Evolutionary conservation across 2,329 filamentous ascomycete genomes (phyloP), one percentile per base, ranked within the genome.

Genomic region (Sclerotinia minor): DNA sequence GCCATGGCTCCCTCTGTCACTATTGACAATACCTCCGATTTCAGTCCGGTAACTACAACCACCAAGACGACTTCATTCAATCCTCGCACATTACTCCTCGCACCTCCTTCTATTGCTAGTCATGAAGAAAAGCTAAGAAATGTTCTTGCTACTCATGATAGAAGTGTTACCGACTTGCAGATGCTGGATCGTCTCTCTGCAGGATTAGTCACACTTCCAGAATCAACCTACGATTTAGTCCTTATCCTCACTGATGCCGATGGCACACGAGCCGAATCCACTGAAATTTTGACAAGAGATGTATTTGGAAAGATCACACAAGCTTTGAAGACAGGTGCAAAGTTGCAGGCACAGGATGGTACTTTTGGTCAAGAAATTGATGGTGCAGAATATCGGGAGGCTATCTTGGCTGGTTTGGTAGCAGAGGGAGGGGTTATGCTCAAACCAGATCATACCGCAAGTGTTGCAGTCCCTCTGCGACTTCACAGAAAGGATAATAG

Each of bases 101-200:
- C 94, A 44, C 94, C 95, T 65, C 94, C 95, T 17, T 96, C 93
- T 32, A 86, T 98, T 75, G 90, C 95, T 73, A 87, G 92, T 67
- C 90, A 96, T 79, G 92, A 94, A 73, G 89, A 92, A 73, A 88
- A 88, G 75, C 84, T 98, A 72, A 85, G 87, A 72, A 81, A 83
- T 72, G 83, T 95, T 70, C 86, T 96, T 75, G 83, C 87, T 69
- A 82, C 87, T 68, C 88, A 92, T 81, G 88, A 95, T 78, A 89
- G 92, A 76, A 81, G 84, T 71, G 83, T 85, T 57, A 94, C 93
- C 70, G 95, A 99, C 77, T 84, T 99, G 65, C 95, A 98, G 79
- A 99, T 99, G 95, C 90, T 99, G 70, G 95, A 99, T 81, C 92
- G 95, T 64, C 86, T 99, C 52, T 88, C 91, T 2, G 86, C 91